Conservation (phyloP, 2,329 filamentous ascomycete species). For the Pseudogymnoascus sp. region DNA sequence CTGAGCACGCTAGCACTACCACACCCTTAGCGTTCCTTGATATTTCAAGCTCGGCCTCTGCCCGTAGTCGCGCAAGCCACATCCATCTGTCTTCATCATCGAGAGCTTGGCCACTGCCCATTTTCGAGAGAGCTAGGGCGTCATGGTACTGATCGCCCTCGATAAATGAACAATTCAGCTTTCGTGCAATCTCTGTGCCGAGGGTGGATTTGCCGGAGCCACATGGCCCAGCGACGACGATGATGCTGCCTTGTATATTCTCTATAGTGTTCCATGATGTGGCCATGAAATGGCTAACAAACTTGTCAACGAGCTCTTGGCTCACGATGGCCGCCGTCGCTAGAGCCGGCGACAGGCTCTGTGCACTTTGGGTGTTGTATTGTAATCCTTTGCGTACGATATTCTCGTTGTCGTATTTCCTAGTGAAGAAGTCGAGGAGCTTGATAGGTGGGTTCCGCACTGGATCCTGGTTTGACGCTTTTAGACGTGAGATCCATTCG, state of each 20-base stretch:
- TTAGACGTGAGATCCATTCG: conserved; percentile 39
- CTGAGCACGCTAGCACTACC: conserved; percentile 34
- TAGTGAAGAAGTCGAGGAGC: conserved; percentile 42
- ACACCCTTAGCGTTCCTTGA: conserved; percentile 23
- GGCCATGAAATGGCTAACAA: conserved; percentile 13
- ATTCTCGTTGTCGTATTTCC: conserved; percentile 41
- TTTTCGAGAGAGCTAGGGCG: conserved; percentile 26
- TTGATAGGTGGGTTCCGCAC: conserved; percentile 43
- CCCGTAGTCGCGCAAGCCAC: conserved; percentile 27
- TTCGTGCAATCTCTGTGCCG: conserved; percentile 25
- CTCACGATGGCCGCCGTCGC: conserved; percentile 11
- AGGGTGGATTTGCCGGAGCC: conserved; percentile 36
- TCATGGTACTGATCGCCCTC: conserved; percentile 35
- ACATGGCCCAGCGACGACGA: conserved; percentile 34
- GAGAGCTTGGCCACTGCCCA: conserved; percentile 27
- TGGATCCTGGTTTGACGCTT: conserved; percentile 40
- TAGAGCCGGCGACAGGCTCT: conserved; percentile 15
- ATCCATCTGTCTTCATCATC: conserved; percentile 27
- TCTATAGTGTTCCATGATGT: conserved; percentile 12
- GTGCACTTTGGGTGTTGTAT: conserved; percentile 14
- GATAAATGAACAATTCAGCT: conserved; percentile 29
- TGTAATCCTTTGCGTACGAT: conserved; percentile 27
- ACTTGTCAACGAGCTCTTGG: conserved; percentile 16
- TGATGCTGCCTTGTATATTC: conserved; percentile 20
- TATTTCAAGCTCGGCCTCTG: conserved; percentile 20